A percentile compares a stretch with the other conserved stretches of the same genome.
Evolutionary conservation across 345 rosid genomes (phyloP).

Genomic region (Citrus inodora): DNA sequence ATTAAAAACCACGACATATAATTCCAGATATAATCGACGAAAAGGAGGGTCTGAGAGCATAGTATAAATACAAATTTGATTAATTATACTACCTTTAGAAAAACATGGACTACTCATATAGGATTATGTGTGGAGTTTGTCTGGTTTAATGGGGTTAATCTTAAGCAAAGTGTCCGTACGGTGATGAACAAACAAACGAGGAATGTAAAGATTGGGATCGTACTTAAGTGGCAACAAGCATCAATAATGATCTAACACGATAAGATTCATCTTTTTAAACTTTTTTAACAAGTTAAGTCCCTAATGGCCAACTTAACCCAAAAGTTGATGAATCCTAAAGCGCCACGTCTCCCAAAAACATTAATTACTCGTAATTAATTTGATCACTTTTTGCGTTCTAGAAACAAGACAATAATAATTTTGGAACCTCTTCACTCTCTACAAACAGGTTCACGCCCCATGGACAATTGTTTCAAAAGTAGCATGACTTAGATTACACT

Average conservation of each 20-base stretch:
- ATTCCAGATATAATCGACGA: too few relatives aligned
- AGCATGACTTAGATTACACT: constrained; percentile 34
- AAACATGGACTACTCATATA: too few relatives aligned
- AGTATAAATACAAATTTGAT: too few relatives aligned
- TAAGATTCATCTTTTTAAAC: constrained; percentile 10
- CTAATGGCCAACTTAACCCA: constrained; percentile 44
- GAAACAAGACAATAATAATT: constrained; percentile 23
- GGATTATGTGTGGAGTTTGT: constrained; percentile 14
- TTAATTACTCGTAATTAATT: background rate
- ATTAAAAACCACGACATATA: too few relatives aligned
- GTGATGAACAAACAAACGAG: constrained; percentile 3
- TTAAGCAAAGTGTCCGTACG: constrained; percentile 32
- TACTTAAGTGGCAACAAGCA: background rate
- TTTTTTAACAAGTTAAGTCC: constrained; percentile 19
- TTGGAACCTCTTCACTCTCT: constrained; percentile 1
- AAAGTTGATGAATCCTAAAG: constrained; percentile 23
- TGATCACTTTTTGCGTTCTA: constrained; percentile 26
- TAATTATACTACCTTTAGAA: too few relatives aligned
- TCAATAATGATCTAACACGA: background rate
- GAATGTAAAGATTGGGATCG: constrained; percentile 1
- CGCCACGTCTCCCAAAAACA: constrained; percentile 40
- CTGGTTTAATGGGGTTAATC: constrained; percentile 25
- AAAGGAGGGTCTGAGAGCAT: too few relatives aligned
- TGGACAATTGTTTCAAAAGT: constrained; percentile 58
- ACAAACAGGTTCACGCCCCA: constrained; percentile 52